Percentiles rank a stretch among this genome's conserved stretches.
Evolutionary conservation across 75 land plant species (phyloP).

Genomic region (Ceratopteris richardii): DNA sequence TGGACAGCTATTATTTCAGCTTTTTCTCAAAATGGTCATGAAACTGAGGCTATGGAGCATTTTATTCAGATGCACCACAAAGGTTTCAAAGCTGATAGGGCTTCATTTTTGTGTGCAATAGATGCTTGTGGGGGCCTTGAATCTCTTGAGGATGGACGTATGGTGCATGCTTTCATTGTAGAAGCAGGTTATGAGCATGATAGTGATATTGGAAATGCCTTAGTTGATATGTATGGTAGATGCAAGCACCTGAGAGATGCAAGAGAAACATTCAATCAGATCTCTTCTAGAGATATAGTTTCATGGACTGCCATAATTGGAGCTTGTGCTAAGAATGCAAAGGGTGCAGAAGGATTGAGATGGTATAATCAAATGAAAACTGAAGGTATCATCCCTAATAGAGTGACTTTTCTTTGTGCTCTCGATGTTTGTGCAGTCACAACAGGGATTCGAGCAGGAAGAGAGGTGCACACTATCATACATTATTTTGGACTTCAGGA

Average conservation of each 20-base stretch:
- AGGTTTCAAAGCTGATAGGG: conserved; percentile 33
- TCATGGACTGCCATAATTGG: conserved; percentile 42
- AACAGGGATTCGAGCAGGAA: conserved; percentile 9
- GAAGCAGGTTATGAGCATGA: conserved; percentile 7
- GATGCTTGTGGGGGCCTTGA: conserved; percentile 22
- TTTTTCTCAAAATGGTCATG: conserved; percentile 35
- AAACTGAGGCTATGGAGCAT: conserved; percentile 19
- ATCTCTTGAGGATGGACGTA: conserved; percentile 7
- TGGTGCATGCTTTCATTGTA: conserved; percentile 4
- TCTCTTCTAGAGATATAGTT: conserved; percentile 29
- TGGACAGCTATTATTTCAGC: conserved; percentile 66
- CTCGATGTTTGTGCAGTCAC: conserved; percentile 21
- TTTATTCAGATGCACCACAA: conserved; percentile 39
- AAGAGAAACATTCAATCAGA: conserved; percentile 34
- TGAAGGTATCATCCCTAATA: conserved; percentile 36
- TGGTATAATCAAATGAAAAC: conserved; percentile 34
- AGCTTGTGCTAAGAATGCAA: conserved; percentile 13
- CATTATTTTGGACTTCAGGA: not conserved
- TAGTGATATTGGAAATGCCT: conserved; percentile 6
- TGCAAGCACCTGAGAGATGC: conserved; percentile 17
- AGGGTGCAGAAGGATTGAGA: conserved; percentile 29
- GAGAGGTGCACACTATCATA: conserved; percentile 12
- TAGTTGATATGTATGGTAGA: conserved; percentile 19
- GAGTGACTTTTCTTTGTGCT: conserved; percentile 39
- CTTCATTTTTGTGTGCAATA: conserved; percentile 38